Conservation (phyloP, 1,284 basidiomycete genomes). For the Ceratobasidium sp. region DNA sequence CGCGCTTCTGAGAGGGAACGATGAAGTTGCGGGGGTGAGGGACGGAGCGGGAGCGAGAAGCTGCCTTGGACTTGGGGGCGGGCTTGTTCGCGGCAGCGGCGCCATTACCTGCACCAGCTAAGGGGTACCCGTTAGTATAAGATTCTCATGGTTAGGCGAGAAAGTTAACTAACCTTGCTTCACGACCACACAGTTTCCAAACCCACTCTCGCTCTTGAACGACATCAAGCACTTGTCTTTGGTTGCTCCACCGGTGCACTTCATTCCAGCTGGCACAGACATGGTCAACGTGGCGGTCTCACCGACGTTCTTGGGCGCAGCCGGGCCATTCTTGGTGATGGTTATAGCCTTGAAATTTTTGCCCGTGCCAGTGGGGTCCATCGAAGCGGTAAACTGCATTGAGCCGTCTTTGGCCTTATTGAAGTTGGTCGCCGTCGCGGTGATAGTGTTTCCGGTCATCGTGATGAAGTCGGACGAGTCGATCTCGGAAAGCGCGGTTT, state of each 20-base stretch:
- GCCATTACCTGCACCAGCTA: not conserved
- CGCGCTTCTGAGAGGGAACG: slow-evolving; percentile 11
- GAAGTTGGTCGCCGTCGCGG: slow-evolving; percentile 65
- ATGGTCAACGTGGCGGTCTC: slow-evolving; percentile 9
- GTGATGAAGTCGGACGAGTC: slow-evolving; percentile 63
- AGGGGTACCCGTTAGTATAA: not conserved
- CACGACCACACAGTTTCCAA: slow-evolving; percentile 44
- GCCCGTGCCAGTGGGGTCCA: slow-evolving; percentile 62
- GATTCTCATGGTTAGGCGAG: not conserved
- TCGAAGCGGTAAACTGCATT: slow-evolving; percentile 62
- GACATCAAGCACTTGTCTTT: slow-evolving; percentile 27
- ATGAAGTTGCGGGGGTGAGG: slow-evolving; percentile 33
- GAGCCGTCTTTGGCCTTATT: slow-evolving; percentile 68
- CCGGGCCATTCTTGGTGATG: slow-evolving; percentile 61
- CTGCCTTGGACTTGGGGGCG: slow-evolving; percentile 26
- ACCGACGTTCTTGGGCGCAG: slow-evolving; percentile 44
- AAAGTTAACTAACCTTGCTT: slow-evolving; percentile 26
- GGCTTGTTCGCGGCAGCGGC: not conserved
- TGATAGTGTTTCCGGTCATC: slow-evolving; percentile 63
- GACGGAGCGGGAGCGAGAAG: slow-evolving; percentile 12
- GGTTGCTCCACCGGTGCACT: slow-evolving; percentile 23
- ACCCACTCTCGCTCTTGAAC: slow-evolving; percentile 45
- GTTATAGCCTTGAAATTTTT: slow-evolving; percentile 59
- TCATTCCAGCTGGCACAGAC: slow-evolving; percentile 25
- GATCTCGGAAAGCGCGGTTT: slow-evolving; percentile 55